phyloP scores from a whole-genome alignment of 1,284 basidiomycete genomes.

The Schizopora paradoxa region DNA sequence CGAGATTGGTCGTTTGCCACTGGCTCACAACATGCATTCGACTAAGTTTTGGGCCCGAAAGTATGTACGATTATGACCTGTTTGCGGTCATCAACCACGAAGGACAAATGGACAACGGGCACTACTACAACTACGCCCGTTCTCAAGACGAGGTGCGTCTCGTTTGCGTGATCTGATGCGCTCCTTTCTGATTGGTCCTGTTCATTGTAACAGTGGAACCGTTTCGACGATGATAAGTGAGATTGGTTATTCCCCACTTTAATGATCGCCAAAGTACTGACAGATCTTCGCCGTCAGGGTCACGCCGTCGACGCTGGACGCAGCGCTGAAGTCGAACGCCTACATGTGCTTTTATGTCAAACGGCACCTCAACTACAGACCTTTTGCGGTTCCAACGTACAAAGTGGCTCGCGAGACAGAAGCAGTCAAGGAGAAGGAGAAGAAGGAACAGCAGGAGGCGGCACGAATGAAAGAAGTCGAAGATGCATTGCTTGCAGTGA shows the following conservation, averaged over 20 bases:
- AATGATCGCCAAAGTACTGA: not conserved
- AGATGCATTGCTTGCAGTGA: conserved; percentile 49
- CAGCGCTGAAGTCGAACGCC: conserved; percentile 64
- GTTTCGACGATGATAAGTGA: conserved; percentile 92
- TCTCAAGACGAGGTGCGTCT: conserved; percentile 65
- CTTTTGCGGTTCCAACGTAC: conserved; percentile 61
- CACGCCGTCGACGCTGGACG: conserved; percentile 59
- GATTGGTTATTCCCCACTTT: conserved; percentile 22
- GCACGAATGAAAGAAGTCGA: conserved; percentile 56
- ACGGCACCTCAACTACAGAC: conserved; percentile 77
- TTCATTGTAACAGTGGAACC: conserved; percentile 71
- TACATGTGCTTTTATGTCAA: conserved; percentile 96
- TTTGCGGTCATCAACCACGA: conserved; percentile 95
- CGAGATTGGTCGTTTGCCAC: conserved; percentile 32
- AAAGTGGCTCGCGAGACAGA: conserved; percentile 64
- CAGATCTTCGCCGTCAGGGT: conserved; percentile 43
- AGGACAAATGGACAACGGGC: conserved; percentile 91
- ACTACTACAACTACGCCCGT: conserved; percentile 84
- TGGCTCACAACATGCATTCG: not conserved
- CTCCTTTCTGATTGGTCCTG: conserved; percentile 27
- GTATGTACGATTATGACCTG: conserved; percentile 86
- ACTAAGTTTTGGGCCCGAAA: conserved; percentile 46
- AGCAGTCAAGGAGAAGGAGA: conserved; percentile 58
- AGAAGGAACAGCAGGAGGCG: conserved; percentile 49
- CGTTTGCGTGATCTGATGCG: conserved; percentile 4